These are phyloP conservation scores for Phyllosticta paracitricarpa DNA, from an alignment of 2,329 filamentous ascomycete genomes.

Conservation along the genomic window DNA sequence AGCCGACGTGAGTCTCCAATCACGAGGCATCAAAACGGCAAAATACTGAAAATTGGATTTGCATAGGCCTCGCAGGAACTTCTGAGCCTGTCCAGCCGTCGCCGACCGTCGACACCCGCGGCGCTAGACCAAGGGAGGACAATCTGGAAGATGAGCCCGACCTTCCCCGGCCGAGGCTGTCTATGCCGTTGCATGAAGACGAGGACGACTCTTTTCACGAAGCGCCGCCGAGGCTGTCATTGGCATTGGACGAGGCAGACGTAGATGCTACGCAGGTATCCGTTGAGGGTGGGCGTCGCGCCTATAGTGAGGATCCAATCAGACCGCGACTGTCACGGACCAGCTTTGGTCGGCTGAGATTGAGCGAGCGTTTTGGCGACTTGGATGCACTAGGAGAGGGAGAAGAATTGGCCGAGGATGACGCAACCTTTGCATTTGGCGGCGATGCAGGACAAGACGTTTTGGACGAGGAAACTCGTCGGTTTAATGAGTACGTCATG, in stretches of 20 bases:
- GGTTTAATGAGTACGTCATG: conserved; percentile 30
- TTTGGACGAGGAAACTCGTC: conserved; percentile 23
- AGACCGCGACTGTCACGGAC: conserved; percentile 32
- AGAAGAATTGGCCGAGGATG: conserved; percentile 18
- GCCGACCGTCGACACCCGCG: conserved; percentile 28
- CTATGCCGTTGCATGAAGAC: conserved; percentile 33
- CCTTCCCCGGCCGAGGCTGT: conserved; percentile 29
- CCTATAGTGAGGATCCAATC: conserved; percentile 27
- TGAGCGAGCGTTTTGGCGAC: conserved; percentile 44
- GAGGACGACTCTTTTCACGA: conserved; percentile 34
- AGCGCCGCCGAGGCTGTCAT: conserved; percentile 27
- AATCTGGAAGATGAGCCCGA: conserved; percentile 41
- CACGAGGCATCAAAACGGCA: not conserved
- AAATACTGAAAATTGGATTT: conserved; percentile 24
- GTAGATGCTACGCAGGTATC: conserved; percentile 37
- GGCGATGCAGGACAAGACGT: conserved; percentile 21
- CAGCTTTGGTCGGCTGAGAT: conserved; percentile 26
- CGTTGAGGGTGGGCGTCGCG: conserved; percentile 36
- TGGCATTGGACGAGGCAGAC: conserved; percentile 24
- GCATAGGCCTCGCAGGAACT: conserved; percentile 35
- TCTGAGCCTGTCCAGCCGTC: conserved; percentile 39
- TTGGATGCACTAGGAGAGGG: conserved; percentile 29
- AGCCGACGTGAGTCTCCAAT: conserved; percentile 35
- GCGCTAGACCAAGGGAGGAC: conserved; percentile 28
- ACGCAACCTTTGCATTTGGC: conserved; percentile 27